Evolutionary conservation across 2,329 filamentous ascomycete genomes (phyloP).

Genomic region (Thielaviopsis euricoi): DNA sequence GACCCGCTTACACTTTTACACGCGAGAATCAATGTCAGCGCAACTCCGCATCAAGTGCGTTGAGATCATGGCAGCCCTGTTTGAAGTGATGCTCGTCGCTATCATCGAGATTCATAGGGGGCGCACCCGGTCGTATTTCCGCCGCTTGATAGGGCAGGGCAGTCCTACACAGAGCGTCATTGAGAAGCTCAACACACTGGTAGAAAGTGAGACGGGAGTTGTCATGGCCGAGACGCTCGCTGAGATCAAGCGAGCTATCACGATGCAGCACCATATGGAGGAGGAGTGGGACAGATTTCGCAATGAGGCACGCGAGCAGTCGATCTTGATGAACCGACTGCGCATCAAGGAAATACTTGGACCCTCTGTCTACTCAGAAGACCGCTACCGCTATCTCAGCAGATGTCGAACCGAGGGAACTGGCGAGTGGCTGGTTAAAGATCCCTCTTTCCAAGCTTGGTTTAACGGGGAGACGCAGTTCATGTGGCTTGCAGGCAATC

Average conservation of each 20-base stretch:
- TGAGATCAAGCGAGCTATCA: slow-evolving; percentile 22
- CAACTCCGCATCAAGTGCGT: slow-evolving; percentile 24
- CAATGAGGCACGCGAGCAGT: slow-evolving; percentile 20
- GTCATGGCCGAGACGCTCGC: slow-evolving; percentile 28
- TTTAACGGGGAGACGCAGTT: slow-evolving; percentile 22
- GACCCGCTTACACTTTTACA: slow-evolving; percentile 24
- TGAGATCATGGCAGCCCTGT: slow-evolving; percentile 25
- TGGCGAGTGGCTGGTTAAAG: slow-evolving; percentile 28
- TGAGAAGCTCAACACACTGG: slow-evolving; percentile 24
- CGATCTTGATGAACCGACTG: slow-evolving; percentile 20
- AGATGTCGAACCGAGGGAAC: slow-evolving; percentile 25
- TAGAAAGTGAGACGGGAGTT: slow-evolving; percentile 24
- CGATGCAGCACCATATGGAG: slow-evolving; percentile 21
- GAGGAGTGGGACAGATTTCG: slow-evolving; percentile 21
- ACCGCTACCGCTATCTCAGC: slow-evolving; percentile 25
- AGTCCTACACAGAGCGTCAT: slow-evolving; percentile 24
- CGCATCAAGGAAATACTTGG: slow-evolving; percentile 23
- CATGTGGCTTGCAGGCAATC: slow-evolving; percentile 28
- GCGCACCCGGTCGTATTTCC: slow-evolving; percentile 25
- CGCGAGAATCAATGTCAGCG: slow-evolving; percentile 21
- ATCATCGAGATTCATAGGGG: slow-evolving; percentile 26
- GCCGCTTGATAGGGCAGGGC: slow-evolving; percentile 23
- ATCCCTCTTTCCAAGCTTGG: slow-evolving; percentile 25
- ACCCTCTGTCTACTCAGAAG: slow-evolving; percentile 27
- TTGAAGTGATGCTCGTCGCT: slow-evolving; percentile 28